A percentile compares a stretch with the other conserved stretches of the same genome.
These are phyloP conservation scores for Talaromyces sp. DNA, from an alignment of 2,329 filamentous ascomycete genomes.

Conservation along the genomic window DNA sequence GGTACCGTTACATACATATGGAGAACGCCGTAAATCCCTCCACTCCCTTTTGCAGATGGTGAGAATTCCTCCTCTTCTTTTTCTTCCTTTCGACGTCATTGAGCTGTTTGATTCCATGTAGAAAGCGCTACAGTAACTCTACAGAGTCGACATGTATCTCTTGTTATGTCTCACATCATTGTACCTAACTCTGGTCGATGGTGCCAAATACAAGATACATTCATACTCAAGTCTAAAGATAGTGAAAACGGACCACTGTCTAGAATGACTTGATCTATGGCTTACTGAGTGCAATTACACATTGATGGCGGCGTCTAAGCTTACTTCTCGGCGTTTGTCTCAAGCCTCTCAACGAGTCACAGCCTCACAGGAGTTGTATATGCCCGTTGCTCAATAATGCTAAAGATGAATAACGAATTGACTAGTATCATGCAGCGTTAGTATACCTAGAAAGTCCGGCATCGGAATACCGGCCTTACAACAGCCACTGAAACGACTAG, in stretches of 20 bases:
- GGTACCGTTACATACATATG: neutral
- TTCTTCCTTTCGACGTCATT: neutral
- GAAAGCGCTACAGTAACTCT: neutral
- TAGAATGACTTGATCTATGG: neutral
- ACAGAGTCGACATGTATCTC: neutral
- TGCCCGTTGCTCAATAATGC: neutral
- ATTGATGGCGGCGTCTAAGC: neutral
- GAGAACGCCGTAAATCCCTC: constrained; percentile 1
- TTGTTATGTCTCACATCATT: neutral
- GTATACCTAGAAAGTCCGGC: neutral
- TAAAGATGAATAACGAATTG: neutral
- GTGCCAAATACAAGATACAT: neutral
- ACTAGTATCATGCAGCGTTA: neutral
- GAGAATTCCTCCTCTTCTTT: neutral
- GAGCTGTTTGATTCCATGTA: neutral
- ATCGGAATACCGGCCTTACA: neutral
- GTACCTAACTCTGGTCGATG: neutral
- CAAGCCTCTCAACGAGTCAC: neutral
- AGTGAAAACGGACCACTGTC: neutral
- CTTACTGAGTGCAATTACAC: neutral
- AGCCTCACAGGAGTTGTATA: neutral
- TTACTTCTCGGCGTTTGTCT: neutral
- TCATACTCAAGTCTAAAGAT: neutral
- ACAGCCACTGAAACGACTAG: neutral
- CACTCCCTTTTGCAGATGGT: neutral